Conservation (phyloP, 177 flowering plant species). For the Vitis hybrid region DNA sequence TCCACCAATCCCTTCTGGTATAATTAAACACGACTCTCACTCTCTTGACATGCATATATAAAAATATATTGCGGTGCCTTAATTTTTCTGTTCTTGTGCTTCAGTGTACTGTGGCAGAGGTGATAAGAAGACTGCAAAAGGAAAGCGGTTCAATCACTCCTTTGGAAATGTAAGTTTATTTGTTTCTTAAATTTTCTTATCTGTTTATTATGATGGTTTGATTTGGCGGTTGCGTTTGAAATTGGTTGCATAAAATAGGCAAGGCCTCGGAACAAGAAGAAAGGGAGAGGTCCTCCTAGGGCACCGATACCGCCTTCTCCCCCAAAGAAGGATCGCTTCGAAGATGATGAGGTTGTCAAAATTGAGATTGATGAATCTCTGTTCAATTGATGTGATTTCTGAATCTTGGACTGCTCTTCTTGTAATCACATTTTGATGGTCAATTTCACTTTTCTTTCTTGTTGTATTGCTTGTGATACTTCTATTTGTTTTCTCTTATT, state of each 20-base stretch:
- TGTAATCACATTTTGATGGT: background rate
- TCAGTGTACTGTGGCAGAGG: slow-evolving; percentile 85
- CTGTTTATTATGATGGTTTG: background rate
- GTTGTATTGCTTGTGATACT: background rate
- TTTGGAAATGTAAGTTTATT: slow-evolving; percentile 66
- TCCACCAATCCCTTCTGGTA: slow-evolving; percentile 21
- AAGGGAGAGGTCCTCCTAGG: slow-evolving; percentile 86
- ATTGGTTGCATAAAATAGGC: slow-evolving; percentile 38
- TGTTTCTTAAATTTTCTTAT: background rate
- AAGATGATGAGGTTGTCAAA: slow-evolving; percentile 48
- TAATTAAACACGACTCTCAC: background rate
- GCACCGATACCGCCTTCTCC: slow-evolving; percentile 51
- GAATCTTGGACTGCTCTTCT: background rate
- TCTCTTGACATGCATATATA: background rate
- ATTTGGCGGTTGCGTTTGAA: background rate
- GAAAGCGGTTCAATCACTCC: slow-evolving; percentile 82
- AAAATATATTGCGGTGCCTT: background rate
- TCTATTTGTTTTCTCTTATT: background rate
- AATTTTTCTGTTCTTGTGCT: background rate
- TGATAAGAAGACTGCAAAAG: slow-evolving; percentile 77
- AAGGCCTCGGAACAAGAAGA: slow-evolving; percentile 75
- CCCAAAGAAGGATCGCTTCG: slow-evolving; percentile 62
- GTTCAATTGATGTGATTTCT: slow-evolving; percentile 18
- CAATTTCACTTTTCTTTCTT: background rate
- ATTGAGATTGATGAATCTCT: slow-evolving; percentile 69